Evolutionary conservation across 2,329 filamentous ascomycete species (phyloP).

Genomic region (Plectosphaerella cucumerina): DNA sequence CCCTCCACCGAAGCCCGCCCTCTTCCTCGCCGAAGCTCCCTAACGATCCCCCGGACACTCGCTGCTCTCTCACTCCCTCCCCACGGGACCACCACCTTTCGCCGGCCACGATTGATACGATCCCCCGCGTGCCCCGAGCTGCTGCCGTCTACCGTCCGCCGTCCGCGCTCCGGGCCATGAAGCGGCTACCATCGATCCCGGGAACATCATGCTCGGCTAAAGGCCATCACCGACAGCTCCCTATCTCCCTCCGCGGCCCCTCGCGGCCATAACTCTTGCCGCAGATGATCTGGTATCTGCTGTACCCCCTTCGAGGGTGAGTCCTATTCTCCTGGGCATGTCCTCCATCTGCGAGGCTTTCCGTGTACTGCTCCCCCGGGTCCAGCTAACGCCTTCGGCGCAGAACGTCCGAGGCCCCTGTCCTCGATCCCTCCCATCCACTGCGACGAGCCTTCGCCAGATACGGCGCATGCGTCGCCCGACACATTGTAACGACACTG

Average conservation of each 20-base stretch:
- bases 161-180: neutral
- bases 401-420: slow-evolving; percentile 71
- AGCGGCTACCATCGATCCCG: neutral
- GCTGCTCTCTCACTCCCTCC: too few relatives aligned
- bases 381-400: neutral
- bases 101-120: too few relatives aligned
- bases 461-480: slow-evolving; percentile 66
- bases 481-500: slow-evolving; percentile 70
- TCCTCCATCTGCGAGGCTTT: neutral
- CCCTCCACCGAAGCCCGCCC: neutral
- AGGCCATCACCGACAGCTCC: neutral
- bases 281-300: slow-evolving; percentile 69
- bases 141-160: too few relatives aligned
- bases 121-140: too few relatives aligned
- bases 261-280: slow-evolving; percentile 7
- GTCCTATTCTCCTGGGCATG: slow-evolving; percentile 27
- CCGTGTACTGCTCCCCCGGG: neutral
- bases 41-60: too few relatives aligned
- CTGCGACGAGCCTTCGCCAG: slow-evolving; percentile 61
- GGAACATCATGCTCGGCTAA: neutral
- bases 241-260: neutral
- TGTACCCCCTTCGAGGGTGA: slow-evolving; percentile 74
- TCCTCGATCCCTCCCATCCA: slow-evolving; percentile 60
- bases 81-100: too few relatives aligned
- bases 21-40: too few relatives aligned